Evolutionary conservation across 2,329 filamentous ascomycete species (phyloP).

Genomic region (Aspergillus brunneoviolaceus): DNA sequence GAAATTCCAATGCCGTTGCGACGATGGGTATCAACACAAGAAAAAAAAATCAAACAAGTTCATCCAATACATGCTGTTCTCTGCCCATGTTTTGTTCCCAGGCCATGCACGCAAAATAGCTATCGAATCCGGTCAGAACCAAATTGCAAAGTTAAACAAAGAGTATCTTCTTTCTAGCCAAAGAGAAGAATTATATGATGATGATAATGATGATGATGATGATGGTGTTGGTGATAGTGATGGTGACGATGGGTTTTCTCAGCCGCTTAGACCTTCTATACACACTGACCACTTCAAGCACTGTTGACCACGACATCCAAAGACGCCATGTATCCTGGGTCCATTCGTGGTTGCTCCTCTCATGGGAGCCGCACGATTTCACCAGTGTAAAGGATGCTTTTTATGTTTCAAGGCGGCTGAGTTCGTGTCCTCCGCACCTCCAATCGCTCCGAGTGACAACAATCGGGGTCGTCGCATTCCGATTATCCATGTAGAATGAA

Average conservation of each 20-base stretch:
- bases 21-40: not conserved
- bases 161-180: conserved; percentile 10
- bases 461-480: not conserved
- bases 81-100: not conserved
- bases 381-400: not conserved
- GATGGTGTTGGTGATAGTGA: too few species aligned
- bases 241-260: conserved; percentile 17
- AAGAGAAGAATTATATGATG: conserved; percentile 12
- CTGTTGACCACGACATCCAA: not conserved
- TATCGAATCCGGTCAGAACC: not conserved
- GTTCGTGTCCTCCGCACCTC: not conserved
- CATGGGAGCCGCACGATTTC: not conserved
- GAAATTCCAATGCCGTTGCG: not conserved
- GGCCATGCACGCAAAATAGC: conserved; percentile 5
- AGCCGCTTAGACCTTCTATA: conserved; percentile 15
- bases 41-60: conserved; percentile 3
- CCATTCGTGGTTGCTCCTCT: not conserved
- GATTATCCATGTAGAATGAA: not conserved
- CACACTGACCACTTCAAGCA: not conserved
- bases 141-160: not conserved
- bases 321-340: not conserved
- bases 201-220: conserved; percentile 4
- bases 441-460: not conserved
- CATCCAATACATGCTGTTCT: conserved; percentile 2
- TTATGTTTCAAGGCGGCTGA: not conserved